A percentile compares a stretch with the other conserved stretches of the same genome.
phyloP scores from a whole-genome alignment of 345 rosid species.

The Eucalyptus caleyi region DNA sequence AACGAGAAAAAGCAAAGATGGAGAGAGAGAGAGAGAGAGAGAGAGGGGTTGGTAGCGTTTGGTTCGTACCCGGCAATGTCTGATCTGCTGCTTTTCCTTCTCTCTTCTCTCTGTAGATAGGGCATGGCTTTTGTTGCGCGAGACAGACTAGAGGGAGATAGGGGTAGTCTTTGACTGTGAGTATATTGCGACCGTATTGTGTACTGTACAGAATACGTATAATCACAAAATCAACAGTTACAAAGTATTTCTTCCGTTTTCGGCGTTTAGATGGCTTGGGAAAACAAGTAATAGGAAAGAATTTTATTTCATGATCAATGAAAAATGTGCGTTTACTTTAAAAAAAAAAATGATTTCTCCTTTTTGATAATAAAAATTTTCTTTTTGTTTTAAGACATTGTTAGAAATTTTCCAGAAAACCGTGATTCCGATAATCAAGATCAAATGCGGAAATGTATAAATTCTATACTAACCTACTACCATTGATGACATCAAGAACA shows the following conservation, averaged over 20 bases:
- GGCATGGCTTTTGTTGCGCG: neutral
- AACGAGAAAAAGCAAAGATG: neutral
- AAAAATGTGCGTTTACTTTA: accelerated
- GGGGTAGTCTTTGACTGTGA: neutral
- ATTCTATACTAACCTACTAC: accelerated
- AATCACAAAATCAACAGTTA: neutral
- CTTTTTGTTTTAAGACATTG: too few relatives aligned
- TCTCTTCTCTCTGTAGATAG: neutral
- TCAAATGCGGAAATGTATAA: accelerated
- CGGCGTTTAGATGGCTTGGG: accelerated
- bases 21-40: neutral
- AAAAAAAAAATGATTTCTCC: too few relatives aligned
- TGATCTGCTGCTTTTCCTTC: neutral
- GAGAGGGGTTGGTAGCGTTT: neutral
- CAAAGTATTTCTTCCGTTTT: neutral
- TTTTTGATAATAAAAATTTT: accelerated
- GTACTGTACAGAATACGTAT: neutral
- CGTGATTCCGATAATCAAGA: too few relatives aligned
- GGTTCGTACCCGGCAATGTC: neutral
- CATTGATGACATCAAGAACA: too few relatives aligned
- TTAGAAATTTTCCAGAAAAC: too few relatives aligned
- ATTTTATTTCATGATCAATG: neutral
- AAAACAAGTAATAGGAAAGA: accelerated
- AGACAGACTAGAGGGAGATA: neutral
- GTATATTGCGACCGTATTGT: neutral